Conservation (phyloP, 2,329 filamentous ascomycete genomes). For the Cladosporium sp. region DNA sequence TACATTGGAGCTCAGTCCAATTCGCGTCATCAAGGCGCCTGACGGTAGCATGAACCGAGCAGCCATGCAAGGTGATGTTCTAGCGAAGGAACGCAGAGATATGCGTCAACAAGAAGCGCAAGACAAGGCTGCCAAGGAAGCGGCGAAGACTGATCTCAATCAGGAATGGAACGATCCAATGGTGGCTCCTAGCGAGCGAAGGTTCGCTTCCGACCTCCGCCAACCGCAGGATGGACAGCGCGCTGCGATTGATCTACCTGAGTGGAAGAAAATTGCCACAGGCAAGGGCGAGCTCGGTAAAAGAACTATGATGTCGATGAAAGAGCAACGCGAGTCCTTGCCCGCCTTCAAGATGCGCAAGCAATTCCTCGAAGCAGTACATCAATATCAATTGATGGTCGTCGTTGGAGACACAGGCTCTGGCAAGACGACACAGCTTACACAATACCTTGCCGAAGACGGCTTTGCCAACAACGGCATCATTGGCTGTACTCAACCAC, state of each 20-base stretch:
- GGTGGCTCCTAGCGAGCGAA: slow-evolving; percentile 75
- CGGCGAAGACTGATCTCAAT: slow-evolving; percentile 73
- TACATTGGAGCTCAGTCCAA: slow-evolving; percentile 89
- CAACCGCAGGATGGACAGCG: slow-evolving; percentile 53
- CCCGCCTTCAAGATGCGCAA: slow-evolving; percentile 86
- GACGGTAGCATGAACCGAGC: slow-evolving; percentile 97
- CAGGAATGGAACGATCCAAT: slow-evolving; percentile 97
- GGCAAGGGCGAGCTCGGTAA: slow-evolving; percentile 80
- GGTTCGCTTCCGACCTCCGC: slow-evolving; percentile 84
- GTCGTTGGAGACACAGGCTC: slow-evolving; percentile 97
- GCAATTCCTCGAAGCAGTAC: slow-evolving; percentile 81
- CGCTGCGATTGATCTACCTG: slow-evolving; percentile 68
- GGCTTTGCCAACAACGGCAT: slow-evolving; percentile 84
- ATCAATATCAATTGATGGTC: slow-evolving; percentile 84
- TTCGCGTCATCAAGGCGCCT: slow-evolving; percentile 92
- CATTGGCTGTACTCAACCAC: slow-evolving; percentile 94
- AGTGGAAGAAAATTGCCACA: slow-evolving; percentile 80
- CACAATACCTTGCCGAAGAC: slow-evolving; percentile 89
- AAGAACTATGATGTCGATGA: slow-evolving; percentile 86
- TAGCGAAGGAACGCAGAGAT: slow-evolving; percentile 88
- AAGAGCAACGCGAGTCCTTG: slow-evolving; percentile 84
- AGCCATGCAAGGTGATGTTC: slow-evolving; percentile 83
- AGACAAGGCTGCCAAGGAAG: slow-evolving; percentile 69
- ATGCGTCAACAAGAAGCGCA: slow-evolving; percentile 83
- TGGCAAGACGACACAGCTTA: slow-evolving; percentile 94